These are phyloP conservation scores for Rhodosporidiobolus sp. DNA, from an alignment of 768 basidiomycete genomes.

Conservation along the genomic window DNA sequence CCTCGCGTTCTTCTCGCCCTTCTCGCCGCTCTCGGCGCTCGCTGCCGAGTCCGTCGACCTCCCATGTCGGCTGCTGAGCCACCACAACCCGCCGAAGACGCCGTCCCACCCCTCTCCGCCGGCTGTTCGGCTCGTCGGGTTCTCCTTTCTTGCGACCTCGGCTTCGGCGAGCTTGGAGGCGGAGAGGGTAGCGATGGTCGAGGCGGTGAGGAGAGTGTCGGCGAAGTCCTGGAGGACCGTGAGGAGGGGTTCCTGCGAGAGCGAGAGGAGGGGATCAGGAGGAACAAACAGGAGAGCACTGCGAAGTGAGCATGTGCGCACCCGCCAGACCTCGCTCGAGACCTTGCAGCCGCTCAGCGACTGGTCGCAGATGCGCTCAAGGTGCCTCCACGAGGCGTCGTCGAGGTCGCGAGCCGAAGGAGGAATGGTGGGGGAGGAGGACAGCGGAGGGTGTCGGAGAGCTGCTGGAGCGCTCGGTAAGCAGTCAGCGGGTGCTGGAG, in stretches of 20 bases:
- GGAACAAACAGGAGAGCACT: too few species aligned
- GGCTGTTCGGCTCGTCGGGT: neutral
- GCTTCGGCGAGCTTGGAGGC: neutral
- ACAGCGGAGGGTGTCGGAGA: neutral
- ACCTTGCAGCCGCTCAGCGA: slow-evolving; percentile 7
- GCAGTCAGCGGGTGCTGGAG: too few species aligned
- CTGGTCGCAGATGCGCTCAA: slow-evolving; percentile 18
- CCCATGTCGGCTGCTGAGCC: neutral
- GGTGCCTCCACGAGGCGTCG: neutral
- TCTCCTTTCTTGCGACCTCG: neutral
- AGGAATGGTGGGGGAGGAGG: neutral
- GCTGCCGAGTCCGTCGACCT: neutral
- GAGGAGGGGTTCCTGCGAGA: slow-evolving; percentile 14
- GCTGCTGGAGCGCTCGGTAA: neutral
- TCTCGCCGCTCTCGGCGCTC: neutral
- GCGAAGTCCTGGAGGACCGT: neutral
- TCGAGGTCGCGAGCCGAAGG: slow-evolving; percentile 4
- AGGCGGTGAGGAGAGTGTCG: neutral
- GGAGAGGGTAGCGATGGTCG: neutral
- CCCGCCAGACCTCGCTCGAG: neutral
- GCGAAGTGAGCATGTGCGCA: neutral
- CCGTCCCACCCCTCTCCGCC: neutral
- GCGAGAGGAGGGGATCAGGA: neutral
- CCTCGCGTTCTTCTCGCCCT: neutral
- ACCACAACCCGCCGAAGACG: neutral